Conservation (phyloP, 371 early-diverging fungal genomes). For the Synchytrium microbalum region DNA sequence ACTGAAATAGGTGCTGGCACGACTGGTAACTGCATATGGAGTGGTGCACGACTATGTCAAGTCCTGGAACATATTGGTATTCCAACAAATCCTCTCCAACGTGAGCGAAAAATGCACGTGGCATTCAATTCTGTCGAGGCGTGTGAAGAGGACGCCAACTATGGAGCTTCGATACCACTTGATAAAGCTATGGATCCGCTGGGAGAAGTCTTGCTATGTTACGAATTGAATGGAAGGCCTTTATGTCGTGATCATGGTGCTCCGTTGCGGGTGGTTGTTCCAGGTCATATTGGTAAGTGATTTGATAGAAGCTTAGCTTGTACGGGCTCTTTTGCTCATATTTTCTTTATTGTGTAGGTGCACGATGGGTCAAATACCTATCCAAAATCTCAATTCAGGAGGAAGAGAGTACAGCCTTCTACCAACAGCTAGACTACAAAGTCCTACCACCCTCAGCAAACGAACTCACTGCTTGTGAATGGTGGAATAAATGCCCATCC, state of each 20-base stretch:
- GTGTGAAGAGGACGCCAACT: no score
- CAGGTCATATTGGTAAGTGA: no score
- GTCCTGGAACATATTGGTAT: conserved; percentile 43
- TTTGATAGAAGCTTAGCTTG: no score
- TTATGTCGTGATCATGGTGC: conserved; percentile 54
- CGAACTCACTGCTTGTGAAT: conserved; percentile 38
- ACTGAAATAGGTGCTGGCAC: conserved; percentile 67
- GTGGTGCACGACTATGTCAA: conserved; percentile 67
- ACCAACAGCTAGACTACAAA: conserved; percentile 76
- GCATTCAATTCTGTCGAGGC: conserved; percentile 61
- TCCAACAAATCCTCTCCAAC: background rate
- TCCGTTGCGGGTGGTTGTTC: conserved; percentile 73
- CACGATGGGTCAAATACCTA: conserved; percentile 77
- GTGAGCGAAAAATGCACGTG: conserved; percentile 34
- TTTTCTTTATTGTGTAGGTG: no score
- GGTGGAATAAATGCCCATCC: conserved; percentile 20
- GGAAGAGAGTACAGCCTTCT: conserved; percentile 55
- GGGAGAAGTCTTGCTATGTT: conserved; percentile 76
- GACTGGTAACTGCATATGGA: conserved; percentile 71
- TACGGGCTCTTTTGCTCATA: no score
- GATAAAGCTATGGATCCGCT: conserved; percentile 57
- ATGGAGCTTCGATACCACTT: conserved; percentile 70
- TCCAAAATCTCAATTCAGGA: conserved; percentile 50
- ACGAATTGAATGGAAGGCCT: conserved; percentile 74
- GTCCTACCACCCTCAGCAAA: conserved; percentile 57